These are phyloP conservation scores for Colletotrichum tabaci DNA, from an alignment of 2,329 filamentous ascomycete species.

Conservation along the genomic window DNA sequence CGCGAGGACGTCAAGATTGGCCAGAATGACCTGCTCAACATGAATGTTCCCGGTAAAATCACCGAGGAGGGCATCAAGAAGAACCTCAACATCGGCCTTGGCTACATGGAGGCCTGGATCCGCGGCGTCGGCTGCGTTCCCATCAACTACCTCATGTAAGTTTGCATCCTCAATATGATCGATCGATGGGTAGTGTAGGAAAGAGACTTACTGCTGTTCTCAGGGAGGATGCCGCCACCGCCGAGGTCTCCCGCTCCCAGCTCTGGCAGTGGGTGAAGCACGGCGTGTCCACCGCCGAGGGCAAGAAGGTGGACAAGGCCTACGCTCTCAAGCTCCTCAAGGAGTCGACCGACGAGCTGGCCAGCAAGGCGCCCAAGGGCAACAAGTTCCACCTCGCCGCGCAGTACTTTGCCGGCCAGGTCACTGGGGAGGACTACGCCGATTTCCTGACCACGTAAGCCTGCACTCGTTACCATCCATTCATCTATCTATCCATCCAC, in stretches of 20 bases:
- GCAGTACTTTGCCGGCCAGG: constrained; percentile 92
- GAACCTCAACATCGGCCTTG: constrained; percentile 96
- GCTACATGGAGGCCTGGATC: constrained; percentile 99
- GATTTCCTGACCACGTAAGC: constrained; percentile 91
- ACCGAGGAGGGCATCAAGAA: constrained; percentile 97
- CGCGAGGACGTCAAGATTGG: constrained; percentile 91
- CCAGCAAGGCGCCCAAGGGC: constrained; percentile 82
- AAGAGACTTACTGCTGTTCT: constrained; percentile 1
- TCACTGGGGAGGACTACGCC: constrained; percentile 97
- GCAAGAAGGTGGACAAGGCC: constrained; percentile 92
- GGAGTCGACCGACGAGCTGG: constrained; percentile 85
- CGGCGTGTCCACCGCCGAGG: constrained; percentile 83
- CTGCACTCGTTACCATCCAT: background rate
- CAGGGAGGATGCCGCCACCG: constrained; percentile 94
- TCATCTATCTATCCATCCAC: background rate
- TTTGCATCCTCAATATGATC: constrained; percentile 24
- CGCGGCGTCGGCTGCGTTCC: constrained; percentile 95
- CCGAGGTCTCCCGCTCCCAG: constrained; percentile 94
- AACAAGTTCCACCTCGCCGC: constrained; percentile 94
- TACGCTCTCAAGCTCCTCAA: constrained; percentile 90
- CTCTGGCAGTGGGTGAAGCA: constrained; percentile 95
- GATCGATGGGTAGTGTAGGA: constrained; percentile 39
- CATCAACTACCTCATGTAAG: constrained; percentile 94
- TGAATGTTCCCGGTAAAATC: constrained; percentile 94
- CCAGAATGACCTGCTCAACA: constrained; percentile 94